Base-by-base conservation (phyloP, 495 filamentous ascomycete species). In the Penicillium arizonense region DNA sequence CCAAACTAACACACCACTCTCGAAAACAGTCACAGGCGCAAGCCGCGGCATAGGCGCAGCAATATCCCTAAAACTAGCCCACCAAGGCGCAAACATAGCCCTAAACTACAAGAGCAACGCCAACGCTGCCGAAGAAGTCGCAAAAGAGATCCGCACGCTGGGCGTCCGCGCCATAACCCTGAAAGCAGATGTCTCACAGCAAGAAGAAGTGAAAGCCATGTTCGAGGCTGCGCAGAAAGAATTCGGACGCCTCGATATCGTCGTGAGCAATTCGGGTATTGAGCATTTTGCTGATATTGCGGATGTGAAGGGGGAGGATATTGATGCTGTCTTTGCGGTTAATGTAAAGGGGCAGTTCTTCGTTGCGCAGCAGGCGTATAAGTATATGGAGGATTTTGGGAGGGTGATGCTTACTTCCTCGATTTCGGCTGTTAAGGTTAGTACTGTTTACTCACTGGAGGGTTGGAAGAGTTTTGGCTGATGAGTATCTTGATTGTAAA, bases 331-430 rank as follows among this genome's bases (percentile, higher is more conserved):
- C 55, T 79, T 81, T 57, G 68, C 51, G 45, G 73, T 80, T 58
- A 83, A 83, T 69, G 76, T 79, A 30, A 79, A 78, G 46, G 79
- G 76, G 28, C 80, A 82, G 62, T 82, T 80, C 62, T 79, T 83
- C 74, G 85, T 90, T 41, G 85, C 83, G 47, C 82, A 85, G 64
- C 78, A 86, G 70, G 86, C 80, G 6, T 84, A 83, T 67, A 80
- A 79, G 69, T 74, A 87, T 67, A 73, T 84, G 63, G 56, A 72
- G 54, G 73, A 81, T 37, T 49, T 43, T 40, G 68, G 68, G 16
- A 49, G 68, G 0, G 52, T 71, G 16, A 69, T 69, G 48, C 21
- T 68, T 50, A 66, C 62, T 24, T 69, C 66, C 32, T 67, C 64
- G 3, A 69, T 69, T 52, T 69, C 66, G 11, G 66, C 64, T 13